A percentile compares a stretch with the other conserved stretches of the same genome.
phyloP scores from a whole-genome alignment of 345 rosid species.

The Balakata baccata region DNA sequence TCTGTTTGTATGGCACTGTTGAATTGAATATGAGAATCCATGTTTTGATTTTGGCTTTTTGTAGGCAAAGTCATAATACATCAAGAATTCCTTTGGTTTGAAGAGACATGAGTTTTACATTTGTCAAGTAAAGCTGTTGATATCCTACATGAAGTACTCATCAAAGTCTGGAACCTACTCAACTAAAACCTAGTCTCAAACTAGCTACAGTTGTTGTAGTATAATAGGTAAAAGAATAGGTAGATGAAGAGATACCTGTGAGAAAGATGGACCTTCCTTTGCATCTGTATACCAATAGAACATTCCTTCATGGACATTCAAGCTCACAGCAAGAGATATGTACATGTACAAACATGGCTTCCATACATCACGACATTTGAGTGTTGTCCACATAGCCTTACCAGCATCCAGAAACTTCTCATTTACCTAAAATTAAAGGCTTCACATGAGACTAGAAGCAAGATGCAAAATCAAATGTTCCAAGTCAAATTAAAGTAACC shows the following conservation, averaged over 20 bases:
- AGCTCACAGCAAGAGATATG: constrained; percentile 57
- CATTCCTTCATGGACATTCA: constrained; percentile 72
- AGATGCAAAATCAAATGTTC: neutral
- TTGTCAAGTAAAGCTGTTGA: neutral
- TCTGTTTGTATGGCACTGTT: neutral
- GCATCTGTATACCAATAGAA: constrained; percentile 87
- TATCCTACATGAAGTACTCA: neutral
- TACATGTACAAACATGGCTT: constrained; percentile 67
- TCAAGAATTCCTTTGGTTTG: neutral
- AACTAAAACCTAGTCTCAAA: neutral
- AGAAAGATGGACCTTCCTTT: constrained; percentile 73
- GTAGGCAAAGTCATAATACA: neutral
- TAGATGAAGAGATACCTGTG: constrained; percentile 31
- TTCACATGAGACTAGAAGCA: constrained; percentile 13
- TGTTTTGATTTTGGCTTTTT: neutral
- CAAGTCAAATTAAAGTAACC: constrained; percentile 8
- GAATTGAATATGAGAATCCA: neutral
- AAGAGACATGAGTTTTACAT: neutral
- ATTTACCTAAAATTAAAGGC: constrained; percentile 38
- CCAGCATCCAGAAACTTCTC: constrained; percentile 61
- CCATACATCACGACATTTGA: constrained; percentile 60
- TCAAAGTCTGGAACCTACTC: neutral
- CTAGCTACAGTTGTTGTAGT: neutral
- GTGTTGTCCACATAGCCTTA: constrained; percentile 56
- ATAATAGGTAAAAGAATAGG: neutral